Conservation (phyloP, 352 stramenopile genomes). For the Phytophthora europaea region DNA sequence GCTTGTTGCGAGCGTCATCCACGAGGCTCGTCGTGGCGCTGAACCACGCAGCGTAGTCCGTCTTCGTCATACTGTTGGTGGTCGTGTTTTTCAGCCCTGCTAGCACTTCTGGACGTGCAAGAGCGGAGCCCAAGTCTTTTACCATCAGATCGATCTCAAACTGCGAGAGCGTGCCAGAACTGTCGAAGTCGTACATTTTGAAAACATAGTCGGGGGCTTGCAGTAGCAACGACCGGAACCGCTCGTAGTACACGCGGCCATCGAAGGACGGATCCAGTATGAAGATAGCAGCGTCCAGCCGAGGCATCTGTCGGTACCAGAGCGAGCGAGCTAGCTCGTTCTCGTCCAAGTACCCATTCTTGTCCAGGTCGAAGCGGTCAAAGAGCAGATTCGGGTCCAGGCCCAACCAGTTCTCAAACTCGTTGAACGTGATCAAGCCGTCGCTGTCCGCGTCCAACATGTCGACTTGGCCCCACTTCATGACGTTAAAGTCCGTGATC, state of each 20-base stretch:
- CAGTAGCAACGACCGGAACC: constrained; percentile 53
- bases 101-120: constrained; percentile 53
- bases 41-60: constrained; percentile 67
- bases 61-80: constrained; percentile 54
- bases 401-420: constrained; percentile 81
- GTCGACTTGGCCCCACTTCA: constrained; percentile 66
- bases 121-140: constrained; percentile 64
- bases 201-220: constrained; percentile 75
- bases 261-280: constrained; percentile 86
- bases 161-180: constrained; percentile 59
- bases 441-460: constrained; percentile 64
- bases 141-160: constrained; percentile 76
- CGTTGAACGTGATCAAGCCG: constrained; percentile 66
- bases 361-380: constrained; percentile 87
- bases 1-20: constrained; percentile 53
- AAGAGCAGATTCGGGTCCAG: constrained; percentile 84
- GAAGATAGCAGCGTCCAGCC: constrained; percentile 73
- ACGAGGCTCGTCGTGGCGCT: constrained; percentile 73
- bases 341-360: constrained; percentile 86
- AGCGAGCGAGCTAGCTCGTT: constrained; percentile 79
- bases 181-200: constrained; percentile 79
- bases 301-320: constrained; percentile 77
- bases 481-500: constrained; percentile 61
- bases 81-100: constrained; percentile 48
- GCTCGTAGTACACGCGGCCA: constrained; percentile 82